These are phyloP conservation scores for Tolypocladium amazonense DNA, from an alignment of 2,329 filamentous ascomycete species.

Conservation along the genomic window DNA sequence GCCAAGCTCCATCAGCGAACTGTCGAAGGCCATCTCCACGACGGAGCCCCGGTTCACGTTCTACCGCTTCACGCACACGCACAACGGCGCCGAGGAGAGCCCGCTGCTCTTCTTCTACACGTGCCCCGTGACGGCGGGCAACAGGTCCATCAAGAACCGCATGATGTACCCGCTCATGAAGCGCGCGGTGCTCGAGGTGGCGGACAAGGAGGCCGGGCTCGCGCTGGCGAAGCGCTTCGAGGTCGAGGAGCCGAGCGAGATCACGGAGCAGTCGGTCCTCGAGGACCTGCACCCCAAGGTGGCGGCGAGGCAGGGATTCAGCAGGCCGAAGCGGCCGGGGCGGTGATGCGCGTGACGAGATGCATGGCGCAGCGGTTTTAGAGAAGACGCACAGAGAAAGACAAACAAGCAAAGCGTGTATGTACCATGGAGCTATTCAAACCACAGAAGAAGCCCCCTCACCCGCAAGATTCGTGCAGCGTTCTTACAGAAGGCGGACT, in stretches of 20 bases:
- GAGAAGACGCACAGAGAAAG: background rate
- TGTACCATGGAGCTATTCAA: background rate
- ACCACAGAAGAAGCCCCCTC: background rate
- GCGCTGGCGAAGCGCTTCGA: conserved; percentile 61
- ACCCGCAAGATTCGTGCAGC: background rate
- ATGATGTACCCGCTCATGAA: conserved; percentile 76
- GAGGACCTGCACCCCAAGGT: conserved; percentile 59
- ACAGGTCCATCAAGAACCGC: conserved; percentile 65
- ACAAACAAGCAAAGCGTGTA: background rate
- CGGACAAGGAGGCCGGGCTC: conserved; percentile 54
- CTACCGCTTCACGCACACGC: conserved; percentile 54
- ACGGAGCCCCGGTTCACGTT: conserved; percentile 70
- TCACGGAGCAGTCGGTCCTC: conserved; percentile 54
- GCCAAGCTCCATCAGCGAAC: conserved; percentile 44
- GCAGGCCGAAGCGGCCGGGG: conserved; percentile 70
- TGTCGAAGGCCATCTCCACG: conserved; percentile 50
- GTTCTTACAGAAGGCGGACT: no score
- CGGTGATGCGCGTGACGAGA: conserved; percentile 26
- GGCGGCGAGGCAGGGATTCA: conserved; percentile 58
- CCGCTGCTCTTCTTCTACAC: conserved; percentile 76
- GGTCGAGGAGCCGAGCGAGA: conserved; percentile 56
- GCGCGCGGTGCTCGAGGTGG: conserved; percentile 54
- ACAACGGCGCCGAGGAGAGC: conserved; percentile 38
- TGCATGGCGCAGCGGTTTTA: background rate
- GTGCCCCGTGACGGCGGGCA: conserved; percentile 54